Percentiles rank a stretch among this genome's conserved stretches.
phyloP scores from a whole-genome alignment of 1,284 basidiomycete genomes.

The Sphagnurus paluster region DNA sequence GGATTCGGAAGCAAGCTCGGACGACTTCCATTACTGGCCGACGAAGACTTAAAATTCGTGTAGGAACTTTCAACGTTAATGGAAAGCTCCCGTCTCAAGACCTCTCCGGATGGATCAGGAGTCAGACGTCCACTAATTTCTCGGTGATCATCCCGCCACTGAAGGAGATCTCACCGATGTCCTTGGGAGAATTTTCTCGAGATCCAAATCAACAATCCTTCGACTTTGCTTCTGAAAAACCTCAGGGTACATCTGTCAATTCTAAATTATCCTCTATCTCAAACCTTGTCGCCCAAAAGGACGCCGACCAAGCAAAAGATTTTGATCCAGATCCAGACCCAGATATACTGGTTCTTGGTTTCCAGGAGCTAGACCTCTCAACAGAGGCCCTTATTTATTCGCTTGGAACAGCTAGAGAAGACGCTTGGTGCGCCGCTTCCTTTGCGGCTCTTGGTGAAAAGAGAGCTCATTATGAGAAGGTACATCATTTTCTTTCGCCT shows the following conservation, averaged over 20 bases:
- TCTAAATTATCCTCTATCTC: background rate
- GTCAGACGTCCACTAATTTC: slow-evolving; percentile 15
- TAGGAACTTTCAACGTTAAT: slow-evolving; percentile 82
- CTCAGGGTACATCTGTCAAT: background rate
- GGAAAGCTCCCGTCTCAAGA: slow-evolving; percentile 72
- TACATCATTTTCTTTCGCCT: slow-evolving; percentile 21
- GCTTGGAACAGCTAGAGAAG: slow-evolving; percentile 59
- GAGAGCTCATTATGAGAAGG: slow-evolving; percentile 63
- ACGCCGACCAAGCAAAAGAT: slow-evolving; percentile 9
- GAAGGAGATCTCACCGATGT: slow-evolving; percentile 24
- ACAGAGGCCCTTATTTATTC: slow-evolving; percentile 72
- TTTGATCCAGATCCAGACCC: slow-evolving; percentile 42
- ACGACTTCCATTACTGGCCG: slow-evolving; percentile 32
- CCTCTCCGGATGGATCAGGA: slow-evolving; percentile 40
- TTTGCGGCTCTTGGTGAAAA: slow-evolving; percentile 72
- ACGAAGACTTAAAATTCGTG: slow-evolving; percentile 42
- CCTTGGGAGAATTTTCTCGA: slow-evolving; percentile 24
- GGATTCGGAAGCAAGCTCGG: slow-evolving; percentile 49
- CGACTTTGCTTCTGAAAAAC: no score
- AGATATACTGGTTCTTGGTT: slow-evolving; percentile 69
- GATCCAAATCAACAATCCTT: no score
- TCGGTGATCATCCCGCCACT: slow-evolving; percentile 21
- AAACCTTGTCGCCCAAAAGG: background rate
- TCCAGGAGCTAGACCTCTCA: slow-evolving; percentile 77
- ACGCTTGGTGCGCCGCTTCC: slow-evolving; percentile 64